phyloP scores from a whole-genome alignment of 148 eudicot species.

The Heliamphora exappendiculata region DNA sequence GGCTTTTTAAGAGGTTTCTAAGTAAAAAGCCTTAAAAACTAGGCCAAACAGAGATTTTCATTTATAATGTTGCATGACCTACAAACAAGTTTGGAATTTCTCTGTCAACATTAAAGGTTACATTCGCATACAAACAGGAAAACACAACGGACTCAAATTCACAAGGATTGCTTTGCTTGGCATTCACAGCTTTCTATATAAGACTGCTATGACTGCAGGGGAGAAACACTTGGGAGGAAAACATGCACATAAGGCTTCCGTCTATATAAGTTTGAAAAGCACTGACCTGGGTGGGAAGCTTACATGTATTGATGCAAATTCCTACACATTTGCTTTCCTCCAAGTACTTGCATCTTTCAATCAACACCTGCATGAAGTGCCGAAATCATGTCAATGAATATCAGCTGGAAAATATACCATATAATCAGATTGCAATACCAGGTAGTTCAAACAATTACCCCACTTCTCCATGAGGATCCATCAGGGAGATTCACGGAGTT shows the following conservation, averaged over 20 bases:
- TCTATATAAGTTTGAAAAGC: background rate
- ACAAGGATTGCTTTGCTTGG: background rate
- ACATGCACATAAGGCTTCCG: background rate
- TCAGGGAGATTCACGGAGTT: constrained; percentile 69
- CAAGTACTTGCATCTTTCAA: constrained; percentile 92
- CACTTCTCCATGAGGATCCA: constrained; percentile 65
- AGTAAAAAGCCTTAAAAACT: no score
- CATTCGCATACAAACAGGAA: background rate
- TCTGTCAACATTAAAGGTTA: background rate
- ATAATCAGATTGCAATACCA: constrained; percentile 1
- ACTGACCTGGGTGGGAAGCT: constrained; percentile 92
- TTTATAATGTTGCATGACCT: background rate
- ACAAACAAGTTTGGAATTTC: background rate
- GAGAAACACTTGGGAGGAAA: background rate
- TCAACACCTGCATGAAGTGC: constrained; percentile 55
- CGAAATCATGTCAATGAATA: constrained; percentile 7
- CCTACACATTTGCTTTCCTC: constrained; percentile 98
- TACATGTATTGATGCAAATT: constrained; percentile 86
- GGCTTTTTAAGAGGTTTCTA: no score
- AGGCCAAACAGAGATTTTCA: no score
- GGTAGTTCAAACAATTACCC: constrained; percentile 40
- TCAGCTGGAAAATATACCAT: background rate
- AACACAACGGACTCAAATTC: background rate
- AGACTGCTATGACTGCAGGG: background rate
- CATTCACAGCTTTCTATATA: background rate